These are phyloP conservation scores for Entelexis paramagnoliae DNA, from an alignment of 1,139 yeast genomes.

Conservation along the genomic window DNA sequence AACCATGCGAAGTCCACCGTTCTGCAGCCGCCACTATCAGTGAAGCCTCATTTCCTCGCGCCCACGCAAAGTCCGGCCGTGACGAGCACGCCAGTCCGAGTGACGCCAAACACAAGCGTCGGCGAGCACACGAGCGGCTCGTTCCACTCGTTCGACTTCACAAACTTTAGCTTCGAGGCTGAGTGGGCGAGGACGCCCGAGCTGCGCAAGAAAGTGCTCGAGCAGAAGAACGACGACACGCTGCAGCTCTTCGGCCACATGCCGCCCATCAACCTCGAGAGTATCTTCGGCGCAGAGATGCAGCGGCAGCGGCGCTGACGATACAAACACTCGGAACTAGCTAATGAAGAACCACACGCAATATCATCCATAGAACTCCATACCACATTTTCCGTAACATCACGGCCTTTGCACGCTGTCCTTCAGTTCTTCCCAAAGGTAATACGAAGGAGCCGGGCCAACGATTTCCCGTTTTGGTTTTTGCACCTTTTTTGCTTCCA, in stretches of 20 bases:
- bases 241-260: conserved; percentile 11
- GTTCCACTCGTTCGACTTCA: conserved; percentile 13
- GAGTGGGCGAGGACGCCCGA: conserved; percentile 18
- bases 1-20: background rate
- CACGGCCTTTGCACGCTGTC: too few species aligned
- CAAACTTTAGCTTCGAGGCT: conserved; percentile 16
- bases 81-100: conserved; percentile 13
- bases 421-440: too few species aligned
- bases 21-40: background rate
- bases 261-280: conserved; percentile 14
- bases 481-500: background rate
- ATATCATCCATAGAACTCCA: background rate
- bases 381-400: background rate
- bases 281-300: conserved; percentile 13
- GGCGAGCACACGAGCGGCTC: conserved; percentile 3
- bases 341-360: background rate
- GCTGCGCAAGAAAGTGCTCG: conserved; percentile 1
- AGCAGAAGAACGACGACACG: conserved; percentile 11
- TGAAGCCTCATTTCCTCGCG: background rate
- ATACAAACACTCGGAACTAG: background rate
- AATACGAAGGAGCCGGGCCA: too few species aligned
- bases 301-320: conserved; percentile 3
- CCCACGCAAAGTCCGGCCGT: background rate
- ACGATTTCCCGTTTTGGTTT: too few species aligned
- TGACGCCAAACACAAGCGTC: background rate